Conservation (phyloP, 208 protist genomes). For the Zelonia costaricensis region DNA sequence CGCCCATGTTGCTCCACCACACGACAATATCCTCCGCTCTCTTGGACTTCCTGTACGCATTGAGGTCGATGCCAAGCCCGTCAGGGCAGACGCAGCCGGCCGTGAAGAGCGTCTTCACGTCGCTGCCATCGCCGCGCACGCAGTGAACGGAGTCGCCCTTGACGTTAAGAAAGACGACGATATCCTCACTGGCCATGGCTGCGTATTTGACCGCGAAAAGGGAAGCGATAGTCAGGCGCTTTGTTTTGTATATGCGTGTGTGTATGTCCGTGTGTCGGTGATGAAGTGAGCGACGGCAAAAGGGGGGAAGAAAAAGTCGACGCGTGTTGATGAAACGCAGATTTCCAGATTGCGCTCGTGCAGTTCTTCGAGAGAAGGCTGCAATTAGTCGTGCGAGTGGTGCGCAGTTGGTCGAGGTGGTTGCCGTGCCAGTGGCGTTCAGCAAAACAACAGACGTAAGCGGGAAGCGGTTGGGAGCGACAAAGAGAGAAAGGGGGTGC, state of each 20-base stretch:
- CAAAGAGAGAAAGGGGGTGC: background rate
- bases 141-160: slow-evolving; percentile 11
- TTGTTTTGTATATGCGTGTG: background rate
- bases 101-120: slow-evolving; percentile 20
- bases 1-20: slow-evolving; percentile 44
- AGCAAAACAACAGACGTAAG: too few species aligned
- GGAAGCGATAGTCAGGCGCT: background rate
- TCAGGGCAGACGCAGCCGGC: slow-evolving; percentile 37
- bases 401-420: too few species aligned
- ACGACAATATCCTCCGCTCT: slow-evolving; percentile 22
- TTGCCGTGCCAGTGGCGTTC: too few species aligned
- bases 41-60: slow-evolving; percentile 21
- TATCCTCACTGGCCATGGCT: slow-evolving; percentile 23
- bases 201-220: background rate
- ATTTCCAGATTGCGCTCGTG: too few species aligned
- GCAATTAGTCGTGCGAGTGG: too few species aligned
- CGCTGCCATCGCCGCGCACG: slow-evolving; percentile 29
- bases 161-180: slow-evolving; percentile 25
- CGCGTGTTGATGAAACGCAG: background rate
- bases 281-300: background rate
- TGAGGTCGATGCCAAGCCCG: slow-evolving; percentile 35
- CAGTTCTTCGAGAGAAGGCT: too few species aligned
- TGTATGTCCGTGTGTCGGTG: background rate
- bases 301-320: background rate
- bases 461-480: background rate